These are phyloP conservation scores for Casuarina glauca DNA, from an alignment of 306 rosid species.

Conservation along the genomic window DNA sequence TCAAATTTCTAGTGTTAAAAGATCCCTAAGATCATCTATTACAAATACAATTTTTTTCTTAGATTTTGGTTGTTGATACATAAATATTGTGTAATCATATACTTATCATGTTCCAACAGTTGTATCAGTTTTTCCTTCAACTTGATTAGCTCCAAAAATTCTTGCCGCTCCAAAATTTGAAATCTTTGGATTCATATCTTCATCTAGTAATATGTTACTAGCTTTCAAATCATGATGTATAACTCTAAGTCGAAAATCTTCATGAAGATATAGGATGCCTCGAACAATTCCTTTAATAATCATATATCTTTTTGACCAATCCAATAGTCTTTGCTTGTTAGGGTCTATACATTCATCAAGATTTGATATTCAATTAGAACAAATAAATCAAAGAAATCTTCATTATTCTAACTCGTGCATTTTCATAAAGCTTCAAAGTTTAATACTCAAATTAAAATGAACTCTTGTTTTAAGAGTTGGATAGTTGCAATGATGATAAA, in stretches of 20 bases:
- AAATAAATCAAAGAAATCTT: not conserved
- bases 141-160: too few species aligned
- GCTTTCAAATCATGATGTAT: constrained; percentile 49
- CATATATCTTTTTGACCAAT: constrained; percentile 38
- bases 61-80: too few species aligned
- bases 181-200: too few species aligned
- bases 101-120: too few species aligned
- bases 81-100: too few species aligned
- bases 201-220: constrained; percentile 46
- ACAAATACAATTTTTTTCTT: too few species aligned
- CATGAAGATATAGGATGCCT: constrained; percentile 50
- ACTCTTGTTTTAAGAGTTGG: too few species aligned
- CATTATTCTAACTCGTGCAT: not conserved
- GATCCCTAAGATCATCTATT: too few species aligned
- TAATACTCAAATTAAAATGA: not conserved
- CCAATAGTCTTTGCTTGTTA: constrained; percentile 11
- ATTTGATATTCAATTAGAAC: not conserved
- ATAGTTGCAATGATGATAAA: not conserved
- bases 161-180: too few species aligned
- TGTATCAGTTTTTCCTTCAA: too few species aligned
- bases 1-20: too few species aligned
- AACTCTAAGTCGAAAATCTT: constrained; percentile 41
- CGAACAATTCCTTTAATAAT: constrained; percentile 41
- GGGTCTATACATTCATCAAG: constrained; percentile 33
- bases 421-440: too few species aligned